A percentile compares a stretch with the other conserved stretches of the same genome.
These are phyloP conservation scores for Sporothrix protearum DNA, from an alignment of 2,329 filamentous ascomycete species.

Conservation along the genomic window DNA sequence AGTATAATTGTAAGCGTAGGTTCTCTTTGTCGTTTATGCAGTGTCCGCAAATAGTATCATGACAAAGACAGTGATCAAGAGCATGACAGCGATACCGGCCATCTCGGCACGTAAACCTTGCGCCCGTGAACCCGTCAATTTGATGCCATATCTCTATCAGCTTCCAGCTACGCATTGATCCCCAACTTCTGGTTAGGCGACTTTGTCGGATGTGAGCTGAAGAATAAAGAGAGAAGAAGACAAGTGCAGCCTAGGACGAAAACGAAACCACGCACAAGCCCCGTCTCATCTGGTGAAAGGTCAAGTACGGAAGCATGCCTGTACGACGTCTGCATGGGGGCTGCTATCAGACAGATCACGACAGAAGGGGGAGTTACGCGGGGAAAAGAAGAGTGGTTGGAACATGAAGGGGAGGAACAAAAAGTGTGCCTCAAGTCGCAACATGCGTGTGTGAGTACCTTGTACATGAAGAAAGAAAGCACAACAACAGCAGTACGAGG, in stretches of 20 bases:
- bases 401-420: background rate
- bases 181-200: background rate
- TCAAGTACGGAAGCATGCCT: background rate
- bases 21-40: background rate
- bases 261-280: background rate
- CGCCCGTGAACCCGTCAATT: background rate
- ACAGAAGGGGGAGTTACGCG: background rate
- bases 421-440: background rate
- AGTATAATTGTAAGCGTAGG: background rate
- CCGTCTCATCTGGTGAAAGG: background rate
- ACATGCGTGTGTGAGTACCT: background rate
- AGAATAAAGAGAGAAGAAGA: background rate
- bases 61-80: background rate
- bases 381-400: background rate
- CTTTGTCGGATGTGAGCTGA: background rate
- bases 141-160: background rate
- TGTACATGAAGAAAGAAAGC: conserved; percentile 8
- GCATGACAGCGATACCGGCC: background rate
- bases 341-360: background rate
- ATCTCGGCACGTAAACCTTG: background rate
- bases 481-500: background rate
- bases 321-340: background rate
- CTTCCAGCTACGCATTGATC: background rate
- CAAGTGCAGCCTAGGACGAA: no score
- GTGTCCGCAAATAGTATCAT: background rate